Conservation (phyloP, 176 grass and related monocot species). For the Zea mays region DNA sequence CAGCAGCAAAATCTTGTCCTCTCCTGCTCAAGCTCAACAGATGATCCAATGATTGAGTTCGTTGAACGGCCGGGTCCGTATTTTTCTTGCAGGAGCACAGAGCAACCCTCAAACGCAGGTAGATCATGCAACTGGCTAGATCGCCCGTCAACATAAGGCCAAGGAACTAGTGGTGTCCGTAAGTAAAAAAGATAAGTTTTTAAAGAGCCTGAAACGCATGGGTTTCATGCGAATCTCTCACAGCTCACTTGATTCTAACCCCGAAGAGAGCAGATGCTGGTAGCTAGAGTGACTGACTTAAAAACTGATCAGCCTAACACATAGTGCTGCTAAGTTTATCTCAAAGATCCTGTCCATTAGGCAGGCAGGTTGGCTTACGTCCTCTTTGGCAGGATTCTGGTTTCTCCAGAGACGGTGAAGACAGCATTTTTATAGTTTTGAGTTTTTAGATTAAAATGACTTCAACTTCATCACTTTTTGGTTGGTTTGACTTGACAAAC, state of each 20-base stretch:
- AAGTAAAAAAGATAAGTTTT: background rate
- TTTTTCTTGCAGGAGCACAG: background rate
- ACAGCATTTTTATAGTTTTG: background rate
- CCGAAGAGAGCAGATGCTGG: too few relatives aligned
- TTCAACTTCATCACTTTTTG: background rate
- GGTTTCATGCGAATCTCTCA: background rate
- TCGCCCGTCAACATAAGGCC: background rate
- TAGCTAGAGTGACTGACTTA: too few relatives aligned
- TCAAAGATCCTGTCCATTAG: too few relatives aligned
- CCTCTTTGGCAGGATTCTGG: too few relatives aligned
- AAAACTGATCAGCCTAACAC: background rate
- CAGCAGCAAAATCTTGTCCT: constrained; percentile 12
- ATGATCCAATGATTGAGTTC: constrained; percentile 23
- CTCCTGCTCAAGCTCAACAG: background rate
- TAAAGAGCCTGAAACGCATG: background rate
- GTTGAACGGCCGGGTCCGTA: background rate
- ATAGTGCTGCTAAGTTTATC: too few relatives aligned
- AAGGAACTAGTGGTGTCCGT: background rate
- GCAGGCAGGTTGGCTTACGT: too few relatives aligned
- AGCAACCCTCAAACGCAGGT: background rate
- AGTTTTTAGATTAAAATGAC: background rate
- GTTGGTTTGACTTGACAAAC: background rate
- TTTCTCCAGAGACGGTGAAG: too few relatives aligned
- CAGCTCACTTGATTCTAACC: too few relatives aligned
- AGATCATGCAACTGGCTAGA: background rate